Evolutionary conservation across 768 basidiomycete species (phyloP).

Genomic region (Mycena haematopus): DNA sequence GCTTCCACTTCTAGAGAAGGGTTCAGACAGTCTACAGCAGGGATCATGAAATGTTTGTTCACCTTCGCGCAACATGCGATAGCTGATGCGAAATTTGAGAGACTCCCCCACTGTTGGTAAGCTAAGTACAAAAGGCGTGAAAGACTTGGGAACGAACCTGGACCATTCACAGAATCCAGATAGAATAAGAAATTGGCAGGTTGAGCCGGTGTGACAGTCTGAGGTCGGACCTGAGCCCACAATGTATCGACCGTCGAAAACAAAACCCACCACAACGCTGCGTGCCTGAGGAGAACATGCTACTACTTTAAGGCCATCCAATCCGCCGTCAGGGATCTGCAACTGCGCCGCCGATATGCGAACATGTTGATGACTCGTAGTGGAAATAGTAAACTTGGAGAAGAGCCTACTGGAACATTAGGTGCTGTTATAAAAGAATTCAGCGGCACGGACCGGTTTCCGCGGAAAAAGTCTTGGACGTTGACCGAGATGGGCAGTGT

Average conservation of each 20-base stretch:
- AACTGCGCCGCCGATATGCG: conserved; percentile 71
- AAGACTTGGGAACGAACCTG: conserved; percentile 49
- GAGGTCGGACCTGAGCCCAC: background rate
- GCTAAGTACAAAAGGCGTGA: conserved; percentile 17
- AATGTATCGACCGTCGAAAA: background rate
- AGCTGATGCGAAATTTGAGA: conserved; percentile 68
- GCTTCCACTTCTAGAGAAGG: conserved; percentile 65
- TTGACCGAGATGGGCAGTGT: conserved; percentile 89
- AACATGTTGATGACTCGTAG: conserved; percentile 80
- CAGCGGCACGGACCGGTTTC: conserved; percentile 61
- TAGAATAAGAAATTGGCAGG: conserved; percentile 82
- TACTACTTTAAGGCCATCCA: conserved; percentile 58
- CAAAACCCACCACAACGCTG: conserved; percentile 52
- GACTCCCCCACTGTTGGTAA: conserved; percentile 61
- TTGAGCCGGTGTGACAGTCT: conserved; percentile 81
- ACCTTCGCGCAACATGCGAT: conserved; percentile 88
- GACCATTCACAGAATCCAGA: conserved; percentile 67
- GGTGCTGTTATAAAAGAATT: background rate
- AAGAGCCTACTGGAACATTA: conserved; percentile 62
- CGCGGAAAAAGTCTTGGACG: conserved; percentile 96
- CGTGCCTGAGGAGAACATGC: conserved; percentile 54
- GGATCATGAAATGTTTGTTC: conserved; percentile 12
- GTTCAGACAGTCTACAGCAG: conserved; percentile 4
- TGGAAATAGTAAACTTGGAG: conserved; percentile 89
- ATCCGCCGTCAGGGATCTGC: conserved; percentile 48